A percentile compares a stretch with the other conserved stretches of the same genome.
These are phyloP conservation scores for Lepiota brunneoincarnata DNA, from an alignment of 768 basidiomycete species.

Conservation along the genomic window DNA sequence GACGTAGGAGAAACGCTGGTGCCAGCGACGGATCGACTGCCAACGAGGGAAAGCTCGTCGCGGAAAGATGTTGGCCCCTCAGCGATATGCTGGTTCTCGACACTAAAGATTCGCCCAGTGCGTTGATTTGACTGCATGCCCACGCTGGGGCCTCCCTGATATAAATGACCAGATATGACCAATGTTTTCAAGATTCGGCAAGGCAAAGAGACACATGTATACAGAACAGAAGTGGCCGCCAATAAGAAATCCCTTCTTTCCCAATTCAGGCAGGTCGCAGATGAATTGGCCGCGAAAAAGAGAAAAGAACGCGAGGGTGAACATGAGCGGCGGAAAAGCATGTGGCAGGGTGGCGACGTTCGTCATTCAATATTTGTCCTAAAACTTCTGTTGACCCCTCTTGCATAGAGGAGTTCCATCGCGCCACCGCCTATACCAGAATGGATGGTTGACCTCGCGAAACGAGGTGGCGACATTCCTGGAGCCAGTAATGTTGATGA, in stretches of 20 bases:
- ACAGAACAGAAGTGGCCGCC: constrained; percentile 73
- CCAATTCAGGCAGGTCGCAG: constrained; percentile 89
- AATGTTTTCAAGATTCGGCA: constrained; percentile 96
- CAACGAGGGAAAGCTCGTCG: constrained; percentile 77
- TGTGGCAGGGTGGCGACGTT: constrained; percentile 51
- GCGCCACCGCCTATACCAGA: constrained; percentile 70
- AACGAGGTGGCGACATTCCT: constrained; percentile 47
- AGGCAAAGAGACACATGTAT: constrained; percentile 93
- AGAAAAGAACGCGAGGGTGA: constrained; percentile 94
- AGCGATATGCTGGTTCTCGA: constrained; percentile 94
- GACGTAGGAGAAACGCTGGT: constrained; percentile 63
- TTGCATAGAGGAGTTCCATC: constrained; percentile 25
- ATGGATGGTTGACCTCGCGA: constrained; percentile 71
- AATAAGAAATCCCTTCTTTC: constrained; percentile 87
- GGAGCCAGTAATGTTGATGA: constrained; percentile 34
- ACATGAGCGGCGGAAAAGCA: constrained; percentile 81
- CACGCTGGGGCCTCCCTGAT: constrained; percentile 8
- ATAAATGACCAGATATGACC: constrained; percentile 56
- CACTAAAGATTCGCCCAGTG: constrained; percentile 92
- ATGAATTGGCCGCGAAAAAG: constrained; percentile 84
- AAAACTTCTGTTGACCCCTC: neutral
- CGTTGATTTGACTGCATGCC: constrained; percentile 22
- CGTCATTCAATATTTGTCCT: constrained; percentile 11
- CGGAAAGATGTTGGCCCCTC: constrained; percentile 90
- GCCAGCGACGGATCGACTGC: constrained; percentile 40